Percentiles rank a stretch among this genome's conserved stretches.
Evolutionary conservation across 805 yeast species (phyloP).

Genomic region (Metschnikowia orientalis): DNA sequence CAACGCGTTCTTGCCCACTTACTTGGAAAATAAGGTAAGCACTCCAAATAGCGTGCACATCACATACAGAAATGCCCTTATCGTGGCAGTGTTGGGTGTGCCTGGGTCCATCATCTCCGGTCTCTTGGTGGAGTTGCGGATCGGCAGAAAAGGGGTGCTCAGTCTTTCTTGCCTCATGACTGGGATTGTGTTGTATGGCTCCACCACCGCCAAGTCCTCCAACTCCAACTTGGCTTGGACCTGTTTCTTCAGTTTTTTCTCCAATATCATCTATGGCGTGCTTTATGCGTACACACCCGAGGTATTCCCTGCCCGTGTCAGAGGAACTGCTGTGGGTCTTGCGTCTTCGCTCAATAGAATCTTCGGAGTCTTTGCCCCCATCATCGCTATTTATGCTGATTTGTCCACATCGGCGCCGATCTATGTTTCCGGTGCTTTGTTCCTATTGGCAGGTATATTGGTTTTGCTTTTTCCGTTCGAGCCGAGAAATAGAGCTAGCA

Average conservation of each 20-base stretch:
- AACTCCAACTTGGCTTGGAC: conserved; percentile 45
- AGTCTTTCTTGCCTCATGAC: conserved; percentile 48
- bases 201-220: conserved; percentile 56
- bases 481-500: conserved; percentile 28
- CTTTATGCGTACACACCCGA: conserved; percentile 67
- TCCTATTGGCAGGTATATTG: conserved; percentile 41
- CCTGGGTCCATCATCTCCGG: conserved; percentile 16
- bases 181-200: conserved; percentile 57
- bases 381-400: conserved; percentile 51
- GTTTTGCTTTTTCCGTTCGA: conserved; percentile 46
- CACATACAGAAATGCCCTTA: conserved; percentile 21
- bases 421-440: conserved; percentile 56
- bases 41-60: conserved; percentile 26
- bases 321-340: conserved; percentile 58
- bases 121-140: conserved; percentile 12
- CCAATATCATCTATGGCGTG: conserved; percentile 49
- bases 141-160: conserved; percentile 18
- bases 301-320: conserved; percentile 44
- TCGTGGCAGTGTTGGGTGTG: conserved; percentile 16
- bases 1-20: conserved; percentile 27
- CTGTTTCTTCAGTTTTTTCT: conserved; percentile 43
- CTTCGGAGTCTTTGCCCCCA: conserved; percentile 55
- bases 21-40: conserved; percentile 40
- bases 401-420: conserved; percentile 55
- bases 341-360: conserved; percentile 53